Evolutionary conservation across 371 early-diverging fungal genomes (phyloP), one percentile per base, ranked within the genome.

Genomic region (Gilbertella persicaria): DNA sequence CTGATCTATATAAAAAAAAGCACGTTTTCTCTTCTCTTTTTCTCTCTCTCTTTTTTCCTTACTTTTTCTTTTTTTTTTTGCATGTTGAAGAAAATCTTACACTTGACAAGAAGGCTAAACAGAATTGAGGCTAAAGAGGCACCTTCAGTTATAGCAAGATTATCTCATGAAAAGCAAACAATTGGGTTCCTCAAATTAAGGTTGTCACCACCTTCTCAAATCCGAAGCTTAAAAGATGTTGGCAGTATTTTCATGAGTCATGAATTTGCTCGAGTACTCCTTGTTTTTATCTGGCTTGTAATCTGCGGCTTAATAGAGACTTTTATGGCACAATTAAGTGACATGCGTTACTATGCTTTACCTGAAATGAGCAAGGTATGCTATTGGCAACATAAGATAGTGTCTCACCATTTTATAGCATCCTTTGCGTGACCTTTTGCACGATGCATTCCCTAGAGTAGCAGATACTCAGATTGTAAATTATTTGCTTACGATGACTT

Each of bases 381-480:
- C n/a, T n/a, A n/a, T n/a, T n/a, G n/a, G n/a, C n/a, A n/a, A n/a
- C n/a, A n/a, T n/a, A 35, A 16, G 45, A 48, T 45, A 41, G 24
- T 7, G 17, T 23, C 12, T 33, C 25, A 23, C 45, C 17, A 13
- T 36, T 17, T 36, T 14, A 29, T 39, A 69, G 66, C 57, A 66
- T 50, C 57, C 67, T n/a, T 49, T 75, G 14, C 21, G 35, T 29
- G 72, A 75, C 45, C 51, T 75, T 2, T 40, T 69, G 20, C 65
- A 67, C 42, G 72, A 75, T 50, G 66, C 62, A 23, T 67, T 75
- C 29, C 72, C 72, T 20, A 55, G 48, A 19, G 44, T 71, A 5
- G 50, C 42, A 41, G 57, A 71, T 46, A 56, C 49, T 25, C 63
- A 66, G 40, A 60, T 67, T 16, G 82, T 80, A 47, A 79, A 82